Percentiles rank a stretch among this genome's conserved stretches.
phyloP scores from a whole-genome alignment of 495 filamentous ascomycete genomes.

The Glonium stellatum region DNA sequence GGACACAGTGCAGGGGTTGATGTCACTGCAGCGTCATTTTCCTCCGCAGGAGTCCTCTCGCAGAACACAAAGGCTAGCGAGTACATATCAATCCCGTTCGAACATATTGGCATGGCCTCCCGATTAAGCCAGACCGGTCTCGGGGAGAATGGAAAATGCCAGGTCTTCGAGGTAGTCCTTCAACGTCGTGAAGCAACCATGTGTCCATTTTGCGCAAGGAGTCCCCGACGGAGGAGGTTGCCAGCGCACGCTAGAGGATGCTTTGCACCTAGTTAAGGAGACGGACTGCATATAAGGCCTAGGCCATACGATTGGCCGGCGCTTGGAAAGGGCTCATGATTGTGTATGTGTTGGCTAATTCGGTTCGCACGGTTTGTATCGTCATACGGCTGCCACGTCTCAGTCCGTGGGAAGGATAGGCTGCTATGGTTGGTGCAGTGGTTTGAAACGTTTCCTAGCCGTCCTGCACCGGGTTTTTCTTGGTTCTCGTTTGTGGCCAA shows the following conservation, averaged over 20 bases:
- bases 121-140: slow-evolving; percentile 13
- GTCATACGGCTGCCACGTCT: not conserved
- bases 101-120: slow-evolving; percentile 23
- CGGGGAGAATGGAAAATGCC: slow-evolving; percentile 15
- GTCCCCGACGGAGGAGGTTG: slow-evolving; percentile 12
- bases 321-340: no score
- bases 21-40: not conserved
- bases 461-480: no score
- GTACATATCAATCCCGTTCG: slow-evolving; percentile 12
- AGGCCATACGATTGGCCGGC: no score
- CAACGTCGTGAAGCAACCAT: slow-evolving; percentile 16
- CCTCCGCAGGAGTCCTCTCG: not conserved
- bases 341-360: not conserved
- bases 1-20: not conserved
- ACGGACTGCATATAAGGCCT: not conserved
- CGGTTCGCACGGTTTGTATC: not conserved
- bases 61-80: slow-evolving; percentile 12
- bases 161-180: slow-evolving; percentile 24
- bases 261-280: slow-evolving; percentile 9
- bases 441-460: no score
- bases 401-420: no score
- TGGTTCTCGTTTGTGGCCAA: no score
- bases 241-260: slow-evolving; percentile 22
- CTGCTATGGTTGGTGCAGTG: no score
- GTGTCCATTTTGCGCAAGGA: slow-evolving; percentile 25